Evolutionary conservation across 208 protist species (phyloP), one percentile per base, ranked within the genome.

Genomic region (Trypanosomatidae sp.): DNA sequence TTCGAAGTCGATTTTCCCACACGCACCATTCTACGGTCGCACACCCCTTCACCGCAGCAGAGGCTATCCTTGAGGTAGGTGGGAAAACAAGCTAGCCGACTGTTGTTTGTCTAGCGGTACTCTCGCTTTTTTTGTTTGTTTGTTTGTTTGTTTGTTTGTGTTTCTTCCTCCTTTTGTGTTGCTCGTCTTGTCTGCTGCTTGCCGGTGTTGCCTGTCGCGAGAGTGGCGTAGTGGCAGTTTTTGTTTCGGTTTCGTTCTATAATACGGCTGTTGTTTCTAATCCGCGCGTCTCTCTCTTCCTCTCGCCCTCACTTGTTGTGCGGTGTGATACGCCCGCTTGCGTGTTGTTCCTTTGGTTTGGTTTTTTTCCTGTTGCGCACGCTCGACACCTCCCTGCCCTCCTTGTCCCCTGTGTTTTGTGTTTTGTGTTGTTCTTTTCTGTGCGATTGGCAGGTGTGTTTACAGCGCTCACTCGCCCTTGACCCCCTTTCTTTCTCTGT

Each of bases 91-190:
- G 53, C 33, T 4, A 17, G 25, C 3, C 39, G 25, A 43, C 55
- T 50, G 59, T 67, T 66, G 43, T 46, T 28, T 41, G 33, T 66
- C 17, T 65, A 12, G 19, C 3, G 49, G 10, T 53, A 22, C 19
- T 43, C 33, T 44, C 19, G 49, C 36, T 43, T 58, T 69, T 65
- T 50, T 65, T 6, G 62, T 70, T 66, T 60, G 41, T 65, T 46
- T 65, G 9, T 46, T 9, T 6, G 55, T 41, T 30, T 39, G 28
- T 39, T 30, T 62, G n/a, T 62, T 30, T 62, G 7, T 8, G 58
- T 25, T 13, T 10, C 2, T 33, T 39, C 25, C 30, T 39, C 43
- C 7, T 5, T 43, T 59, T 17, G 36, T 66, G 46, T 67, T 39
- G 58, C n/a, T 59, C 17, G 36, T 66, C 30, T 67, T 39, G 58